phyloP scores from a whole-genome alignment of 129 eudicot genomes.

The Centaurea solstitialis region DNA sequence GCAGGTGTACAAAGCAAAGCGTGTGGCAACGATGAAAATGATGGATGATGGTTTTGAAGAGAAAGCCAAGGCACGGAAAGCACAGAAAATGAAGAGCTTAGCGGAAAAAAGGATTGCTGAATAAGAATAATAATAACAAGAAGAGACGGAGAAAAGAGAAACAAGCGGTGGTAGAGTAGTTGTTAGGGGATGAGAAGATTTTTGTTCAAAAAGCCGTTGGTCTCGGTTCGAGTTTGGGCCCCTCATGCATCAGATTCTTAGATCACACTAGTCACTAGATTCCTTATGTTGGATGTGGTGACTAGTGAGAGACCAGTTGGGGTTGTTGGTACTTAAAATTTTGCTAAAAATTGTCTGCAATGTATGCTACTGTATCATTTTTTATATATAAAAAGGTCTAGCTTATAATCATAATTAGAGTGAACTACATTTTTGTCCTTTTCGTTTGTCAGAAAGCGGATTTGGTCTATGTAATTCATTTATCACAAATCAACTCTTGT shows the following conservation, averaged over 20 bases:
- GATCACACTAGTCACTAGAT: no score
- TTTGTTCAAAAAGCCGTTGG: no score
- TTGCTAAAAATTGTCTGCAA: no score
- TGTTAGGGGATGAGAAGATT: no score
- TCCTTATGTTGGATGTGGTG: no score
- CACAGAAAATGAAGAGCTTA: conserved; percentile 54
- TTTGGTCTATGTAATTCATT: neutral
- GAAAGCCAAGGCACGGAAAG: conserved; percentile 59
- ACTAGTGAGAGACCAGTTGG: no score
- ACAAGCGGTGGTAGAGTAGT: conserved; percentile 20
- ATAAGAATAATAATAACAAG: conserved; percentile 39
- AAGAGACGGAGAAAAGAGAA: conserved; percentile 44
- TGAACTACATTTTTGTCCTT: neutral
- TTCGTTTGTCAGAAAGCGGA: neutral
- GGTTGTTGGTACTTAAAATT: no score
- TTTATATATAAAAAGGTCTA: neutral
- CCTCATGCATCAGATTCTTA: no score
- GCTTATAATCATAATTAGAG: neutral
- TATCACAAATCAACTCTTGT: neutral
- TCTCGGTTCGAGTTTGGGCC: no score
- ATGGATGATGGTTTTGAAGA: conserved; percentile 86
- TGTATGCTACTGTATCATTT: neutral
- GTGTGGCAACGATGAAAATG: conserved; percentile 71
- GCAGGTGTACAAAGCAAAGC: conserved; percentile 77
- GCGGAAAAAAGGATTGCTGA: conserved; percentile 58